Conservation (phyloP, 176 grass and related monocot genomes). For the Ampelocalamus luodianensis region DNA sequence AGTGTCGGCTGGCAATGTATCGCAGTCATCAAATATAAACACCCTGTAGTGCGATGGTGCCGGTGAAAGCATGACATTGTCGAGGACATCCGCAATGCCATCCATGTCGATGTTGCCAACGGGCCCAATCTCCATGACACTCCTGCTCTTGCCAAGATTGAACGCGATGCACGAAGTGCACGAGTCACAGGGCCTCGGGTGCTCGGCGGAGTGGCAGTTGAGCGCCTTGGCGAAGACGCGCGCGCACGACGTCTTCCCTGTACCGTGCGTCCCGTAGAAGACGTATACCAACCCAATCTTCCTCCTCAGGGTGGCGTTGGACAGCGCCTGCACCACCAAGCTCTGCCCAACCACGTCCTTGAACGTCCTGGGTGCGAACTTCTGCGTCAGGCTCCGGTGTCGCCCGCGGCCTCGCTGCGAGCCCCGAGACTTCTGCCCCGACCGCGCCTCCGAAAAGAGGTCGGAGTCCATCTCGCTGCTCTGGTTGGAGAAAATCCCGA, state of each 20-base stretch:
- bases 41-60: constrained; percentile 73
- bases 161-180: constrained; percentile 75
- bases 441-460: constrained; percentile 54
- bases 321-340: constrained; percentile 84
- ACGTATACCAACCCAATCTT: constrained; percentile 77
- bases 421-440: constrained; percentile 40
- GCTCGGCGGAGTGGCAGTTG: constrained; percentile 70
- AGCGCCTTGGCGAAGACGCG: constrained; percentile 84
- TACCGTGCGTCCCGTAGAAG: constrained; percentile 86
- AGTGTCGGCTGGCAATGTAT: constrained; percentile 63
- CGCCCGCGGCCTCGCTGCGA: constrained; percentile 48
- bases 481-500: constrained; percentile 80
- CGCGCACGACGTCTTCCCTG: constrained; percentile 84
- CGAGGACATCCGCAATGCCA: constrained; percentile 61
- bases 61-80: constrained; percentile 63
- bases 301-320: constrained; percentile 68
- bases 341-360: constrained; percentile 86
- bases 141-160: constrained; percentile 77
- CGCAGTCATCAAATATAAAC: constrained; percentile 84
- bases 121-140: constrained; percentile 75
- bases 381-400: constrained; percentile 82
- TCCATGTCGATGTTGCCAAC: constrained; percentile 80
- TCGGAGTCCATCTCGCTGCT: constrained; percentile 70
- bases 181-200: constrained; percentile 66
- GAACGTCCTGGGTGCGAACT: constrained; percentile 77